Conservation (phyloP, 129 eudicot genomes). For the Daucus carota region DH1_v3.0 NC_030381.2:1958501-1959000, state of each 20-base stretch:
- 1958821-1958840: neutral
- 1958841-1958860: neutral
- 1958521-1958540: neutral
- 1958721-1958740: too few species aligned
- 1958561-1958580: neutral
- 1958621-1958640: neutral
- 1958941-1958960: constrained; percentile 49
- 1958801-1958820: neutral
- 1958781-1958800: neutral
- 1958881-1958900: constrained; percentile 42
- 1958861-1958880: neutral
- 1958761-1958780: neutral
- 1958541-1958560: too few species aligned
- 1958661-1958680: neutral
- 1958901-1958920: constrained; percentile 24
- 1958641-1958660: neutral
- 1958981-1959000: constrained; percentile 53
- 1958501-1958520: too few species aligned
- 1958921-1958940: constrained; percentile 36
- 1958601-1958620: too few species aligned
- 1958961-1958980: constrained; percentile 36
- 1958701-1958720: too few species aligned
- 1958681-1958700: neutral
- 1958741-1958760: neutral
- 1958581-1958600: too few species aligned